Base-by-base conservation (phyloP, 1,284 basidiomycete species). In the Irpex sp. region DNA sequence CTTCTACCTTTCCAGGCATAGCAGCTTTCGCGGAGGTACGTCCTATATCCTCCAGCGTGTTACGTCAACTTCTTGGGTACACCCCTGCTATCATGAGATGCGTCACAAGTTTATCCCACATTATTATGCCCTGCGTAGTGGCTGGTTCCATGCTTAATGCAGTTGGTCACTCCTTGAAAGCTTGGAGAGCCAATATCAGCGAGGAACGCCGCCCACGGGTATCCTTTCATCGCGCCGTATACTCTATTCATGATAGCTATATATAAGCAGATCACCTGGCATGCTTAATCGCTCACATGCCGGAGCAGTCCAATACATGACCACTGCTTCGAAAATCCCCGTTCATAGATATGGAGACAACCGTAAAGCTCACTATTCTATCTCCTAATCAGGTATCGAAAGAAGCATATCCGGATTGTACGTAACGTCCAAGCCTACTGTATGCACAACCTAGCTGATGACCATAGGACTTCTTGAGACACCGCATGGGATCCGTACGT, bases 361-460 rank as follows among this genome's bases (percentile, higher is more conserved):
- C 42, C 28, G 48, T n/a, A 45, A 21, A 51, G 19, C 48, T 51
- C 54, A 28, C 55, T 65, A 37, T 61, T 51, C 19, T 45, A 55
- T 64, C 28, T 53, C 28, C 53, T 60, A 57, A 53, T 45, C 66
- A 92, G 87, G 86, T 96, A 7, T 80, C 81, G 19, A 91, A 86
- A 72, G 90, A 93, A 72, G 92, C 92, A 2, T 95, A 96, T 73
- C 92, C 94, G 23, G 94, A 96, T 72, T 84, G 93, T 94, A 71
- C 75, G 91, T 64, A 45, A 18, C 59, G 63, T 58, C n/a, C 49
- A 37, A 10, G 4, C 39, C 18, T 23, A 42, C 39, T 39, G 47
- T 53, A 21, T 39, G 47, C 51, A 18, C 48, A 2, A 21, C 7
- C 10, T 58, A 42, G 39, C 61, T 62, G 68, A 71, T 64, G 67